Percentiles rank a stretch among this genome's conserved stretches.
phyloP scores from a whole-genome alignment of 306 rosid genomes.

The Cucurbita ficifolia region DNA sequence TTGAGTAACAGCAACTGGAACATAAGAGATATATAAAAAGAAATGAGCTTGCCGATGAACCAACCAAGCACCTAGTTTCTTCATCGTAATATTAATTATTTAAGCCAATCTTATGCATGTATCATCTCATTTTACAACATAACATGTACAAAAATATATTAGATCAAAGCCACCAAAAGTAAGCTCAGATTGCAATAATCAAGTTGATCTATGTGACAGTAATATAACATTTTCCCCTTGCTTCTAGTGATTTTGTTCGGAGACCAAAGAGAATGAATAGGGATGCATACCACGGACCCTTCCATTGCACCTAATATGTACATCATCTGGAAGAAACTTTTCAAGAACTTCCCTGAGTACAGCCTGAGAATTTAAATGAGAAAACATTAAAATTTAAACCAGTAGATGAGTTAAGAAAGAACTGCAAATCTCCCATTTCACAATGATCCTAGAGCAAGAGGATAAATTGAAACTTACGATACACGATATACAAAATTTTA shows the following conservation, averaged over 20 bases:
- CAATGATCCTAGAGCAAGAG: not conserved
- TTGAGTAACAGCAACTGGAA: slow-evolving; percentile 86
- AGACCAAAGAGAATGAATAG: not conserved
- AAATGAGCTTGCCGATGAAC: not conserved
- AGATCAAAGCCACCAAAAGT: not conserved
- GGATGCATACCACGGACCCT: slow-evolving; percentile 68
- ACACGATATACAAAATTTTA: not conserved
- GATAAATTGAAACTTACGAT: not conserved
- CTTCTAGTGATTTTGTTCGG: not conserved
- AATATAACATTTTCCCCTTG: not conserved
- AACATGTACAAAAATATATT: not conserved
- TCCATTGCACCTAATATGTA: slow-evolving; percentile 66
- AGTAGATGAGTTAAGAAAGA: no score
- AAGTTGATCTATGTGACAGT: not conserved
- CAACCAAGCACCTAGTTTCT: not conserved
- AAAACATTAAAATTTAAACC: not conserved
- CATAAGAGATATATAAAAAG: not conserved
- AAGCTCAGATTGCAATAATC: not conserved
- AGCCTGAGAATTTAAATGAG: slow-evolving; percentile 38
- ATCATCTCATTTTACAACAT: not conserved
- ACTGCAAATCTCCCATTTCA: not conserved
- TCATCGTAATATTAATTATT: not conserved
- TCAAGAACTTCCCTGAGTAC: slow-evolving; percentile 74
- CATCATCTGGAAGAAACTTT: slow-evolving; percentile 71
- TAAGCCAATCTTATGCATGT: not conserved